Evolutionary conservation across 345 rosid genomes (phyloP).

Genomic region (Corchorus olitorius): DNA sequence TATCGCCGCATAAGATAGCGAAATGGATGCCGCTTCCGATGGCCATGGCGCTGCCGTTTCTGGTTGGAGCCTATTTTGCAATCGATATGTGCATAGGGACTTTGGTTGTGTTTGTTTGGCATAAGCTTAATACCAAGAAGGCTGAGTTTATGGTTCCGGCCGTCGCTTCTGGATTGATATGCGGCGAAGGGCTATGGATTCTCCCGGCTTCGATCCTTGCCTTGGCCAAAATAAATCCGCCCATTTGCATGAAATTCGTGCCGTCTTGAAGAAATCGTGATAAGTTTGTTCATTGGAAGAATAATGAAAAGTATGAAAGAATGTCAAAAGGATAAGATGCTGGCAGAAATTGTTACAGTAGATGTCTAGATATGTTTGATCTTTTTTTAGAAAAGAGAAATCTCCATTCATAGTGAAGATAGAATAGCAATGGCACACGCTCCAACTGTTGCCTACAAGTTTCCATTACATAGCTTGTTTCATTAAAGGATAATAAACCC

Average conservation of each 20-base stretch:
- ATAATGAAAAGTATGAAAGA: neutral
- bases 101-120: conserved; percentile 60
- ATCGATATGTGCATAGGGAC: conserved; percentile 88
- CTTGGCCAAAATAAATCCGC: conserved; percentile 75
- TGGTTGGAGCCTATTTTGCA: conserved; percentile 91
- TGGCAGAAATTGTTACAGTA: neutral
- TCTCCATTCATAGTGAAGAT: neutral
- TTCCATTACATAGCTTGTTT: no score
- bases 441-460: neutral
- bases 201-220: conserved; percentile 87
- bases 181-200: conserved; percentile 94
- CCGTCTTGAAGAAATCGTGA: conserved; percentile 35
- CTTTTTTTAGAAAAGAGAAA: neutral
- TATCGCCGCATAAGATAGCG: conserved; percentile 59
- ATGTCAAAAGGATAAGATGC: neutral
- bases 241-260: conserved; percentile 84
- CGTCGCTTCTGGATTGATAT: conserved; percentile 83
- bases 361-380: neutral
- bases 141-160: conserved; percentile 87
- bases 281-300: neutral
- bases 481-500: neutral
- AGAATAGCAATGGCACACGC: neutral
- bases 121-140: conserved; percentile 56
- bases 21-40: conserved; percentile 89
- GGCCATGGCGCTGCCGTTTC: conserved; percentile 84